Evolutionary conservation across 768 basidiomycete genomes (phyloP), one percentile per base, ranked within the genome.

Genomic region (Lactarius tabidus): DNA sequence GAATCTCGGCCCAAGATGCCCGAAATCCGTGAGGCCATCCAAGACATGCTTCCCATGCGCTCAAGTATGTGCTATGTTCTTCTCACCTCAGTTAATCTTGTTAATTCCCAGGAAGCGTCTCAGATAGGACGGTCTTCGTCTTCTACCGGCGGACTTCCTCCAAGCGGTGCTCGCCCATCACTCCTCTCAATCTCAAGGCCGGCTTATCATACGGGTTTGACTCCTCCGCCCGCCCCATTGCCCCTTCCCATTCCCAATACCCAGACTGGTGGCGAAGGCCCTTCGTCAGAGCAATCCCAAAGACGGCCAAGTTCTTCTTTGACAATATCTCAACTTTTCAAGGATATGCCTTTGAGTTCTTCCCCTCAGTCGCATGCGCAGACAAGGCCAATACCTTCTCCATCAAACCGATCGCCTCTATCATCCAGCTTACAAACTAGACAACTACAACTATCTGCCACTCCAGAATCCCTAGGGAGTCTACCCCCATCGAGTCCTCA

Each of bases 1-100:
- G 71, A 73, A 45, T 65, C 69, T 3, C 72, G 81, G 18, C 82
- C 81, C 20, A 74, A 77, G 18, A 79, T 81, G 69, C 68, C 75
- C 36, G 68, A 70, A 17, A 70, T 81, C 33, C 77, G 73, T 58
- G 65, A 53, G 38, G 62, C 61, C 15, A 61, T 70, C 26, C 69
- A 66, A 39, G 43, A 57, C 20, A 39, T 62, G 41, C 63, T 62
- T 33, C 58, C 63, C 10, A 28, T 31, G 45, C 59, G 64, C 39
- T 68, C 60, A 29, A 23, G 65, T 66, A 58, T 28, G 60, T 62
- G 20, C 5, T 33, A 41, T 18, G 14, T 31, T 41, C 39, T 33
- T 43, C n/a, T 33, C 8, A 3, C 18, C 3, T 17, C 17, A 29
- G 18, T 33, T 1, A 38, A n/a, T 28, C 23, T 29, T 38, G 5